Evolutionary conservation across 2,329 filamentous ascomycete genomes (phyloP).

Genomic region (Stachybotrys chartarum): DNA sequence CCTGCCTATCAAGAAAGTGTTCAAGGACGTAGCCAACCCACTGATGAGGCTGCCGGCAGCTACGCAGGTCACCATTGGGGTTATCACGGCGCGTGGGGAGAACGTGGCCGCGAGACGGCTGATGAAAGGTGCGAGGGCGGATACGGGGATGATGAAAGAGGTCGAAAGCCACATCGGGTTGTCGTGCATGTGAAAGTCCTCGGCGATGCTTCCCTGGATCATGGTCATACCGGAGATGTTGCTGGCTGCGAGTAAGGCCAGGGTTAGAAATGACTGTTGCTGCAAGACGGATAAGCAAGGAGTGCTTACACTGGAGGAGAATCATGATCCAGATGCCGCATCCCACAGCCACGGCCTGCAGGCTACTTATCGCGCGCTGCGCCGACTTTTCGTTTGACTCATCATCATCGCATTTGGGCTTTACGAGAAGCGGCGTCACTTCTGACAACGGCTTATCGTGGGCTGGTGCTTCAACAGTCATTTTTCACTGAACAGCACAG

Average conservation of each 20-base stretch:
- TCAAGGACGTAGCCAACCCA: conserved; percentile 50
- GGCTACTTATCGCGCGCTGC: background rate
- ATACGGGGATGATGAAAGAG: conserved; percentile 60
- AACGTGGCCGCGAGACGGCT: conserved; percentile 72
- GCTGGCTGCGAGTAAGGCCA: conserved; percentile 28
- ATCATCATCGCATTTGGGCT: background rate
- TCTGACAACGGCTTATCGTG: background rate
- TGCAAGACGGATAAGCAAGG: background rate
- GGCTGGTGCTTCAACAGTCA: background rate
- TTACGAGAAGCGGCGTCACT: background rate
- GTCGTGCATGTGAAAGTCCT: conserved; percentile 66
- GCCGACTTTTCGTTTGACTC: background rate
- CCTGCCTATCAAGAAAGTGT: conserved; percentile 61
- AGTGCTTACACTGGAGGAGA: background rate
- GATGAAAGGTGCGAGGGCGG: conserved; percentile 57
- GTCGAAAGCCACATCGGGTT: conserved; percentile 76
- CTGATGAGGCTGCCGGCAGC: conserved; percentile 58
- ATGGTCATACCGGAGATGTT: conserved; percentile 81
- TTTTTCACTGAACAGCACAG: too few relatives aligned
- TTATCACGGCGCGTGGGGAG: conserved; percentile 57
- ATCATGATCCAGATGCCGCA: background rate
- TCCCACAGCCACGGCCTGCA: background rate
- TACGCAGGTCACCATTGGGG: conserved; percentile 51
- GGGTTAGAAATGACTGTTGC: too few relatives aligned
- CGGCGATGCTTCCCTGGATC: conserved; percentile 69